phyloP scores from a whole-genome alignment of 345 rosid species.

The Abelmoschus esculentus region DNA sequence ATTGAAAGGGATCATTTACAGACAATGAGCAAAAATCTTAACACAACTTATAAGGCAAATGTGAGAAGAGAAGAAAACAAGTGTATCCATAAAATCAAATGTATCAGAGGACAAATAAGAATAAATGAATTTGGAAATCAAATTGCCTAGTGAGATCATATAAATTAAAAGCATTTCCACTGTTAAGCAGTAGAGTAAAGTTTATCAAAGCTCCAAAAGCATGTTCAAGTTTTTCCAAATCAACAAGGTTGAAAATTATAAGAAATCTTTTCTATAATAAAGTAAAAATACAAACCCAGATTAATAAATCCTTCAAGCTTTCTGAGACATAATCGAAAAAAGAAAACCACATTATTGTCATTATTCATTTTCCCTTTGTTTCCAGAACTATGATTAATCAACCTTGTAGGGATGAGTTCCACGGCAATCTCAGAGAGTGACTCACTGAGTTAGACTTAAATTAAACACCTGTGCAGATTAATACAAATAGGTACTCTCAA shows the following conservation, averaged over 20 bases:
- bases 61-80: neutral
- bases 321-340: neutral
- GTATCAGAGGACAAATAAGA: neutral
- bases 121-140: neutral
- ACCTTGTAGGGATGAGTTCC: conserved; percentile 19
- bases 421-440: conserved; percentile 7
- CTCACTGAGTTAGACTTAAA: conserved; percentile 8
- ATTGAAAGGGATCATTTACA: neutral
- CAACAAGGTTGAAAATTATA: neutral
- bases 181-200: neutral
- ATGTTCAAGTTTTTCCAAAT: neutral
- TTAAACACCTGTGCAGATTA: conserved; percentile 27
- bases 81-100: neutral
- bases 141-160: neutral
- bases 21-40: neutral
- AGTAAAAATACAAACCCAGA: neutral
- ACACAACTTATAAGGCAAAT: neutral
- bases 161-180: neutral
- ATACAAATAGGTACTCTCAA: conserved; percentile 27
- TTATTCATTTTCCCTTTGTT: neutral
- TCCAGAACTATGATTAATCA: neutral
- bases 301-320: neutral
- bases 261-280: neutral
- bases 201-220: neutral
- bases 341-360: neutral